These are phyloP conservation scores for Artemisia argyi DNA, from an alignment of 129 eudicot genomes.

Conservation along the genomic window DNA sequence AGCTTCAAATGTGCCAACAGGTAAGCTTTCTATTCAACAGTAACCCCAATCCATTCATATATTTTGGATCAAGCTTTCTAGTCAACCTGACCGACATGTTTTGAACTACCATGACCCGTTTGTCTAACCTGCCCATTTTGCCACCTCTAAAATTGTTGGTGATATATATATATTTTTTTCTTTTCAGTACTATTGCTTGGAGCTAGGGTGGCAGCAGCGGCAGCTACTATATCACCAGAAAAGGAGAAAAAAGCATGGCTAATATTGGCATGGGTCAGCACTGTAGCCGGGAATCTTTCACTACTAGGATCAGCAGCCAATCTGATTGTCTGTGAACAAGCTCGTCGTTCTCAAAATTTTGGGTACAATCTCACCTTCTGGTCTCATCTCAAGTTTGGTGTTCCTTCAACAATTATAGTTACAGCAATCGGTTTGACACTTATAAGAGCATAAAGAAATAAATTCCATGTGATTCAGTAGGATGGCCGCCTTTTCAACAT, in stretches of 20 bases:
- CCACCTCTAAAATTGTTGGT: background rate
- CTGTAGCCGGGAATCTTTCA: slow-evolving; percentile 87
- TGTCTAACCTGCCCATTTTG: background rate
- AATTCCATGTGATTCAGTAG: too few relatives aligned
- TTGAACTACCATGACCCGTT: background rate
- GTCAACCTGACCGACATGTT: background rate
- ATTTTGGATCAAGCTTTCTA: too few relatives aligned
- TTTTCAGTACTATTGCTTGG: slow-evolving; percentile 76
- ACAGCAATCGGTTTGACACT: slow-evolving; percentile 80
- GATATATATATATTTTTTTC: background rate
- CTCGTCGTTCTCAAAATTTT: slow-evolving; percentile 64
- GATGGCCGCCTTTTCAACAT: background rate
- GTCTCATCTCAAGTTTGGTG: slow-evolving; percentile 84
- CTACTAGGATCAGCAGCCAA: slow-evolving; percentile 91
- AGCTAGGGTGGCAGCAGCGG: slow-evolving; percentile 81
- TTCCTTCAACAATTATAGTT: slow-evolving; percentile 79
- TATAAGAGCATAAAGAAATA: slow-evolving; percentile 44
- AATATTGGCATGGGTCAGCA: slow-evolving; percentile 93
- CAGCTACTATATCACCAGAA: slow-evolving; percentile 67
- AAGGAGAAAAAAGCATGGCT: slow-evolving; percentile 89
- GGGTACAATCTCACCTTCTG: slow-evolving; percentile 80
- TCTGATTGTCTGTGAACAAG: slow-evolving; percentile 93
- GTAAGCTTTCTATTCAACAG: slow-evolving; percentile 25
- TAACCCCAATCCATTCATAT: background rate
- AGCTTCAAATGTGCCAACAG: slow-evolving; percentile 95